phyloP scores from a whole-genome alignment of 345 rosid species.

The Diplotaxis tenuifolia region DNA sequence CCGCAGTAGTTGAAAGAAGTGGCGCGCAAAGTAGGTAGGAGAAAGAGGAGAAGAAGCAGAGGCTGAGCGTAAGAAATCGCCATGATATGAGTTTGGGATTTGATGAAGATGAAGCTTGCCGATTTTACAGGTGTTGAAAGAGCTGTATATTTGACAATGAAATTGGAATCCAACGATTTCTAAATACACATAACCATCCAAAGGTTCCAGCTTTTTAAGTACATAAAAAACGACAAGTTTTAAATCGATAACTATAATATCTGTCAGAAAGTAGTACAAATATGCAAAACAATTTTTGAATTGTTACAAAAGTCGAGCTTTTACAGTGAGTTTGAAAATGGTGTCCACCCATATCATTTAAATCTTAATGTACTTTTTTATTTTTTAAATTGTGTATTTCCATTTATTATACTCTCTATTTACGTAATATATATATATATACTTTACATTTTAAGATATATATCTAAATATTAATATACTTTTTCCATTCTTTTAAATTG shows the following conservation, averaged over 20 bases:
- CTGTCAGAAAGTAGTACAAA: too few relatives aligned
- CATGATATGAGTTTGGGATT: conserved; percentile 28
- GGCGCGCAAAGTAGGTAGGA: conserved; percentile 25
- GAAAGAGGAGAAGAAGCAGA: conserved; percentile 32
- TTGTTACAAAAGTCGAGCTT: too few relatives aligned
- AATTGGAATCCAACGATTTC: conserved; percentile 11
- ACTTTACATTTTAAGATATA: too few relatives aligned
- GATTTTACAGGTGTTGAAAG: neutral
- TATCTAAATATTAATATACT: too few relatives aligned
- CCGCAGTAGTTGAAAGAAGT: conserved; percentile 37
- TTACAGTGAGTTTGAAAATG: too few relatives aligned
- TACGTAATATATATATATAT: too few relatives aligned
- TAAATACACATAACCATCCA: conserved; percentile 4
- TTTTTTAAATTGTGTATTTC: too few relatives aligned
- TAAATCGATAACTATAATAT: neutral
- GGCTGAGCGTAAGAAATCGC: conserved; percentile 31
- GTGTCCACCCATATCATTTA: too few relatives aligned
- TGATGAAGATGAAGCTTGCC: conserved; percentile 2
- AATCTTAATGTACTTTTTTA: too few relatives aligned
- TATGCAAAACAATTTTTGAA: too few relatives aligned
- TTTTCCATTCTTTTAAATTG: too few relatives aligned
- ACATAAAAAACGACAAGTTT: neutral
- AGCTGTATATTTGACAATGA: conserved; percentile 8
- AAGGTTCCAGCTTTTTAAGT: conserved; percentile 4
- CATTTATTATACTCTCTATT: too few relatives aligned